Evolutionary conservation across 345 rosid genomes (phyloP), one percentile per base, ranked within the genome.

Genomic region (Salix udensis): DNA sequence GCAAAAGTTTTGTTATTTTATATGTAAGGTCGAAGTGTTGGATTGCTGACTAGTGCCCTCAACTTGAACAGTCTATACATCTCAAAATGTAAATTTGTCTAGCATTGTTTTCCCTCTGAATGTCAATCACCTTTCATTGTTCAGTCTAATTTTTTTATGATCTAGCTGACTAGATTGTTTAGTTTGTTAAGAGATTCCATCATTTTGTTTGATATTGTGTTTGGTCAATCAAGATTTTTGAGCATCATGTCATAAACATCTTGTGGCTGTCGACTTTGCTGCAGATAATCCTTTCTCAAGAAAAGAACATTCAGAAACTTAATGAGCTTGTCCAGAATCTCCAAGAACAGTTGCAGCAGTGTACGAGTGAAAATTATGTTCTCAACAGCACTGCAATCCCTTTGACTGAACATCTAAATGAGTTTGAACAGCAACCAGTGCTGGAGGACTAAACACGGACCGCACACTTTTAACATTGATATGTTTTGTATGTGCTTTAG

Each of bases 241-340:
- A 21, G 23, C 24, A n/a, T 9, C 9, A 7, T 7, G 46, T 65
- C 28, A 9, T 12, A 40, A 30, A 55, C 62, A 40, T 48, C 13
- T 60, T 48, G 26, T 76, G 52, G 28, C 50, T 52, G 13, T 30
- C 6, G 42, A 42, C 80, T 70, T 53, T 73, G 39, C 65, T 77
- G 80, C 86, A 91, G 96, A 88, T 82, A 74, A 89, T 92, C 81
- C 90, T 92, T 44, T 88, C 85, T 55, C 96, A 91, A 78, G 97
- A 92, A 80, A 89, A 82, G 74, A 86, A 84, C 39, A 92, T 88
- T 79, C 96, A 87, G 77, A 88, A 87, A 80, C 90, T 92, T 68
- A 87, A 88, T 37, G 91, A 85, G 76, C 82, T 84, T 69, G 87
- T 92, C 60, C 84, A 68, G 67, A 88, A 72, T 79, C 94, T 91